Conservation (phyloP, 2,329 filamentous ascomycete species). For the Teratosphaeriaceae sp. region DNA sequence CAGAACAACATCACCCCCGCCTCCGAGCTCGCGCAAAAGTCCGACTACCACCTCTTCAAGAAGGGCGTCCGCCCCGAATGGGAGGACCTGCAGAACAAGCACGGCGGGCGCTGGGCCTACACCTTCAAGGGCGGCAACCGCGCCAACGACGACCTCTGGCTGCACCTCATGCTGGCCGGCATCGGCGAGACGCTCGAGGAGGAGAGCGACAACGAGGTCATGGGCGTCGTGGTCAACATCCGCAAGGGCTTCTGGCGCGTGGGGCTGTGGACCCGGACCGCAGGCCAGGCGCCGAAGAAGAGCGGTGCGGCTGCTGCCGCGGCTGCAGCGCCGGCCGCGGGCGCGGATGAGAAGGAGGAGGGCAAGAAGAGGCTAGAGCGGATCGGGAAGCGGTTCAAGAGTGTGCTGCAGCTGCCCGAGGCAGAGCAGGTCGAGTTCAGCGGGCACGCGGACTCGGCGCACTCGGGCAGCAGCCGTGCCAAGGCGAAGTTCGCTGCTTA, state of each 20-base stretch:
- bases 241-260: conserved; percentile 98
- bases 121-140: conserved; percentile 97
- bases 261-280: conserved; percentile 93
- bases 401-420: conserved; percentile 71
- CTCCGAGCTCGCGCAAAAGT: conserved; percentile 92
- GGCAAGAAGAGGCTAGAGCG: conserved; percentile 75
- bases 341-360: conserved; percentile 52
- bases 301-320: conserved; percentile 54
- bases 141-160: conserved; percentile 95
- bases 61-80: conserved; percentile 93
- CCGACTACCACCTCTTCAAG: conserved; percentile 99
- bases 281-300: conserved; percentile 72
- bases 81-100: conserved; percentile 98
- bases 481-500: conserved; percentile 91
- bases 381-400: conserved; percentile 90
- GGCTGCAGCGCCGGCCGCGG: conserved; percentile 19
- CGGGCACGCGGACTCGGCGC: conserved; percentile 89
- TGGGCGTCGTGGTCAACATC: conserved; percentile 99
- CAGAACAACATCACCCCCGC: conserved; percentile 98
- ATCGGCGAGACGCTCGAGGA: conserved; percentile 97
- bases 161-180: conserved; percentile 91
- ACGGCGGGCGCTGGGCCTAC: conserved; percentile 98
- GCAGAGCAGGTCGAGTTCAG: conserved; percentile 86
- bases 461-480: conserved; percentile 86
- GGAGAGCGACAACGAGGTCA: conserved; percentile 91